These are phyloP conservation scores for Malus sylvestris DNA, from an alignment of 306 rosid species.

Conservation along the genomic window DNA sequence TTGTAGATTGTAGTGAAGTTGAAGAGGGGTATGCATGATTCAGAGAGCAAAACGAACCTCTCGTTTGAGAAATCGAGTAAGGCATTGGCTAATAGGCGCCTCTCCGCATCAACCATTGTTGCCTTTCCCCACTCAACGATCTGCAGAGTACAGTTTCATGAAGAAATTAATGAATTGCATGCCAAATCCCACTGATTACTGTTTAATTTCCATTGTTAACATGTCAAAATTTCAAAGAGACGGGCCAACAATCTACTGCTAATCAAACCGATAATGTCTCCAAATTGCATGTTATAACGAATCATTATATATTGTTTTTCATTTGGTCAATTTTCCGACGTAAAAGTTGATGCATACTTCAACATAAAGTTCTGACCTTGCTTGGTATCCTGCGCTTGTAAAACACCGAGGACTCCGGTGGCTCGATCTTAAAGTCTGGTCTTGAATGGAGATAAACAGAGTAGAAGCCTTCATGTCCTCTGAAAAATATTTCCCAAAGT, in stretches of 20 bases:
- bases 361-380: slow-evolving; percentile 14
- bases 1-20: slow-evolving; percentile 35
- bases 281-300: too few relatives aligned
- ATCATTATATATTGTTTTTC: too few relatives aligned
- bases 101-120: slow-evolving; percentile 33
- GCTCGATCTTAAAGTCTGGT: slow-evolving; percentile 9
- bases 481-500: slow-evolving; percentile 41
- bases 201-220: not conserved
- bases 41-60: slow-evolving; percentile 38
- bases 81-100: slow-evolving; percentile 40
- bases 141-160: slow-evolving; percentile 9
- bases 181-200: not conserved
- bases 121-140: slow-evolving; percentile 30
- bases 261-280: too few relatives aligned
- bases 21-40: slow-evolving; percentile 38
- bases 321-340: too few relatives aligned
- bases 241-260: too few relatives aligned
- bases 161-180: not conserved
- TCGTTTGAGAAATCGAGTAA: slow-evolving; percentile 42
- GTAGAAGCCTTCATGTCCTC: slow-evolving; percentile 23
- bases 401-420: slow-evolving; percentile 25
- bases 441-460: slow-evolving; percentile 34
- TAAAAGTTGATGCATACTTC: too few relatives aligned
- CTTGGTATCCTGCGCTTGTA: slow-evolving; percentile 33
- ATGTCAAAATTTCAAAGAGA: not conserved